phyloP scores from a whole-genome alignment of 305 asterid species.

The Striga hermonthica region DNA sequence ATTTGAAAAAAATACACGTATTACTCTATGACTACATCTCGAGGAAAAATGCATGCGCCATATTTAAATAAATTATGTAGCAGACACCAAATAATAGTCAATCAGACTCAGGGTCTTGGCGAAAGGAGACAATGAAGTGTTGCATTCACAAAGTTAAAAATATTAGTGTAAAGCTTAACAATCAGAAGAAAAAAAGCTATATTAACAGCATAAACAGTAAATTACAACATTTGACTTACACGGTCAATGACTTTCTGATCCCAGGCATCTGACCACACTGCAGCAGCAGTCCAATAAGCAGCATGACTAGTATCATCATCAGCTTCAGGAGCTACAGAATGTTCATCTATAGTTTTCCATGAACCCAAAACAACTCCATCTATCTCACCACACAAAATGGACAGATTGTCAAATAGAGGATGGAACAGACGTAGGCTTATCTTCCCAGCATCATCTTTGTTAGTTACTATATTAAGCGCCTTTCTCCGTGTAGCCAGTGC shows the following conservation, averaged over 20 bases:
- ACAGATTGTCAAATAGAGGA: constrained; percentile 48
- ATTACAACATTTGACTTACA: constrained; percentile 48
- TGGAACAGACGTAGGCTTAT: constrained; percentile 53
- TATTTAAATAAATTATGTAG: not conserved
- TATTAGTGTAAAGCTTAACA: constrained; percentile 17
- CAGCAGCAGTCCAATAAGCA: constrained; percentile 97
- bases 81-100: not conserved
- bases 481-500: constrained; percentile 53
- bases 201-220: constrained; percentile 24
- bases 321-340: constrained; percentile 52
- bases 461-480: constrained; percentile 48
- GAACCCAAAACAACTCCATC: constrained; percentile 95
- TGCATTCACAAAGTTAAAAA: constrained; percentile 20
- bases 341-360: constrained; percentile 65
- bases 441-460: constrained; percentile 44
- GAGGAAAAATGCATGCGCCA: not conserved
- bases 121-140: constrained; percentile 15
- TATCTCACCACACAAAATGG: constrained; percentile 76
- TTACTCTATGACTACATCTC: not conserved
- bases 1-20: not conserved
- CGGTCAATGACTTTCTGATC: constrained; percentile 90
- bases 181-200: not conserved
- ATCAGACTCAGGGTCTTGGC: constrained; percentile 14
- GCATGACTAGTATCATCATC: constrained; percentile 71
- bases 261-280: constrained; percentile 95